Evolutionary conservation across 139 green algal genomes (phyloP), one percentile per base, ranked within the genome.

Genomic region (Pseudopediastrum boryanum): DNA sequence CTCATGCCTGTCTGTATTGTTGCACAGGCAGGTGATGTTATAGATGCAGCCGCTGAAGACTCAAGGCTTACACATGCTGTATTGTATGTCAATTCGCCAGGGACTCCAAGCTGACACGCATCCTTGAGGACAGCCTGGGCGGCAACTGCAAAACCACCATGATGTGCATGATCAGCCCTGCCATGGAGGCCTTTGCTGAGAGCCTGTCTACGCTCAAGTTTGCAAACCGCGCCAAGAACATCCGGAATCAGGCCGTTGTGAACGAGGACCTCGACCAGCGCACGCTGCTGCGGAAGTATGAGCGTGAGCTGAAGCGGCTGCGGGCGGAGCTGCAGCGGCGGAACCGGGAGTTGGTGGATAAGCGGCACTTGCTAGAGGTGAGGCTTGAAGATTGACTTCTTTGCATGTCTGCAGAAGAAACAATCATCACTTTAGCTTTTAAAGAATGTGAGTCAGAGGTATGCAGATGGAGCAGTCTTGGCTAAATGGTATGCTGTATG

Each of bases 11-110:
- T n/a, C n/a, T n/a, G n/a, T n/a, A n/a, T n/a, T n/a, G n/a, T n/a
- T n/a, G n/a, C n/a, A n/a, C n/a, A n/a, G n/a, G n/a, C n/a, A n/a
- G n/a, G n/a, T n/a, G n/a, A n/a, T n/a, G n/a, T n/a, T n/a, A n/a
- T n/a, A 59, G 41, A 0, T 74, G 39, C 27, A 62, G 71, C 38
- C 56, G 9, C 86, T 88, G 7, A 50, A 86, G 4, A n/a, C n/a
- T n/a, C n/a, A n/a, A n/a, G n/a, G n/a, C n/a, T n/a, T n/a, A n/a
- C 95, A 98, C 81, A 93, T 99, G 61, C 96, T 95, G 0, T 99
- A 98, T 86, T 84, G n/a, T n/a, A n/a, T n/a, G n/a, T n/a, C n/a
- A n/a, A n/a, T n/a, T n/a, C n/a, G n/a, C n/a, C n/a, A n/a, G 95
- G 16, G 94, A 99, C 83, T 96, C 89, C 70, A 98, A 98, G 88